A percentile compares a stretch with the other conserved stretches of the same genome.
These are phyloP conservation scores for Nemania serpens DNA, from an alignment of 2,329 filamentous ascomycete genomes.

Conservation along the genomic window DNA sequence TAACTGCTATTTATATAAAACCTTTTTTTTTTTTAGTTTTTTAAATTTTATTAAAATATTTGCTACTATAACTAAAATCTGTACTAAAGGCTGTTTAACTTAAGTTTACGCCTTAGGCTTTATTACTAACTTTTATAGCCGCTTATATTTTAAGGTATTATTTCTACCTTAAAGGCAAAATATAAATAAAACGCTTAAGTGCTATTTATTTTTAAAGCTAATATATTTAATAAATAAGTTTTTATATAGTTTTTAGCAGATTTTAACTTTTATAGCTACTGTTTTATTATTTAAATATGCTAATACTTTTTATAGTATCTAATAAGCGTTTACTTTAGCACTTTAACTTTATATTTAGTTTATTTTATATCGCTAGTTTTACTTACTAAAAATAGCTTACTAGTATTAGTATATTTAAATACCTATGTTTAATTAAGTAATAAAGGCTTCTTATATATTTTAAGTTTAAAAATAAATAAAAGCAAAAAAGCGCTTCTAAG, in stretches of 20 bases:
- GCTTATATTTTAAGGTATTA: constrained; percentile 45
- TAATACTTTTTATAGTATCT: constrained; percentile 16
- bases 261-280: constrained; percentile 16
- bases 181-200: constrained; percentile 5
- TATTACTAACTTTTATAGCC: constrained; percentile 44
- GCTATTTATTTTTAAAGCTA: constrained; percentile 36
- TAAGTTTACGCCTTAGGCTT: constrained; percentile 48
- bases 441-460: constrained; percentile 19
- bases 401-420: constrained; percentile 20
- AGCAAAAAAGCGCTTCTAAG: constrained; percentile 10
- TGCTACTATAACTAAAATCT: constrained; percentile 36
- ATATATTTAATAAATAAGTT: constrained; percentile 13
- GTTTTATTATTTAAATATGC: constrained; percentile 19
- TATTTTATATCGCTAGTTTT: constrained; percentile 11
- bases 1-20: constrained; percentile 6
- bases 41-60: constrained; percentile 52
- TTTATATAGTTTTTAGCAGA: constrained; percentile 13
- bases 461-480: constrained; percentile 21
- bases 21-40: constrained; percentile 4
- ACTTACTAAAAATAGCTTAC: constrained; percentile 14
- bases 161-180: constrained; percentile 42
- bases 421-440: constrained; percentile 15
- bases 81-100: constrained; percentile 48
- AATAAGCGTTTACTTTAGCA: constrained; percentile 7
- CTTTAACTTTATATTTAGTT: constrained; percentile 9